Base-by-base conservation (phyloP, 2,329 filamentous ascomycete species). In the Fusarium euwallaceae region DNA sequence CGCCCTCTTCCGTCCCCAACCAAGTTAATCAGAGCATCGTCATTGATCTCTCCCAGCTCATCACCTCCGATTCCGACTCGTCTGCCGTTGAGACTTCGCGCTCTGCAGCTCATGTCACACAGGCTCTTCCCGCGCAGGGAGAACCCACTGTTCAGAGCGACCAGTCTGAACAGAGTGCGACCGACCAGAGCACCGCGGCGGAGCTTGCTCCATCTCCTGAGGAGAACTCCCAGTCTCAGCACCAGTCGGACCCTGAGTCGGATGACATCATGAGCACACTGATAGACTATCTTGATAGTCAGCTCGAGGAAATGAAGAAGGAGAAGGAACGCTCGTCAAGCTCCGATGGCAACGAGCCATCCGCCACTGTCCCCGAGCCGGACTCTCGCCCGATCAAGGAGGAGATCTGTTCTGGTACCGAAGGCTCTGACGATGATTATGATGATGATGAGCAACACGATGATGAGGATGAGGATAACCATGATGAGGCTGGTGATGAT, bases 11-110 rank as follows among this genome's bases (percentile, higher is more conserved):
- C 10, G 24, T n/a, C 36, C 39, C 39, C 29, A 37, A 20, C 24
- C 48, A 10, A 10, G 45, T 20, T 10, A 36, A 16, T 17, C 41
- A 67, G 11, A 61, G 59, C 53, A 45, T 22, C 4, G 39, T 61
- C 12, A 69, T 73, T 36, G 71, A 74, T 27, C 60, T 74, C 24
- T 65, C 72, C 10, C 68, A 69, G n/a, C n/a, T 45, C 7, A 34
- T 65, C 4, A 69, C 71, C 3, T 62, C 66, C 45, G 70, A 67
- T n/a, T 73, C 62, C n/a, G 71, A 74, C 22, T 53, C 59, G 9
- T 73, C 67, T n/a, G 71, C 63, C 4, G 48, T 62, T 17, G 72
- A 74, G 12, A 41, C 10, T 8, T 34, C 39, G 24, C 10, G 16
- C 20, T 20, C 12, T 29, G 22, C 20, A 12, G 3, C 67, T 17